Conservation (phyloP, 306 rosid genomes). For the Gynostemma pentaphyllum region DNA sequence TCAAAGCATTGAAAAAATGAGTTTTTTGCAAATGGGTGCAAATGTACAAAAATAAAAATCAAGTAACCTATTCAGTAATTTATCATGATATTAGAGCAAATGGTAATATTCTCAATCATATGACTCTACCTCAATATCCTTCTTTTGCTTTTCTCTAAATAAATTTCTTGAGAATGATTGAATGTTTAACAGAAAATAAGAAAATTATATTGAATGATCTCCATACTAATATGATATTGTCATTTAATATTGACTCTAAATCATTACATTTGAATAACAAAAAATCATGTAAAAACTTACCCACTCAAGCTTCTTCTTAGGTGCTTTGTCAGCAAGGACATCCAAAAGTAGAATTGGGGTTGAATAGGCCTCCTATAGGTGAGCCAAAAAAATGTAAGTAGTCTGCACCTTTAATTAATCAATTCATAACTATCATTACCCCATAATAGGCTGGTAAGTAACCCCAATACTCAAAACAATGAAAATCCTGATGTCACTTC, state of each 20-base stretch:
- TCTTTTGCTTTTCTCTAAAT: too few relatives aligned
- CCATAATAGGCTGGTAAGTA: too few relatives aligned
- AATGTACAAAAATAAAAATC: not conserved
- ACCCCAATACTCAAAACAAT: too few relatives aligned
- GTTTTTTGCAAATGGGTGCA: not conserved
- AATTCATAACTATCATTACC: not conserved
- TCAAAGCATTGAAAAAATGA: not conserved
- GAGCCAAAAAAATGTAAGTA: not conserved
- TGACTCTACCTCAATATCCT: too few relatives aligned
- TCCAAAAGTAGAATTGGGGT: slow-evolving; percentile 84
- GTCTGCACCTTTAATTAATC: not conserved
- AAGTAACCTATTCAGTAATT: not conserved
- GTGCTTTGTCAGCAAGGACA: slow-evolving; percentile 78
- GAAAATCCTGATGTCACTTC: too few relatives aligned
- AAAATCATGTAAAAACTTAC: slow-evolving; percentile 31
- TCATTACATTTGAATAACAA: slow-evolving; percentile 11
- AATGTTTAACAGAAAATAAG: too few relatives aligned
- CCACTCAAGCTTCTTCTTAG: slow-evolving; percentile 81
- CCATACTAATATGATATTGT: not conserved
- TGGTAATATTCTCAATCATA: too few relatives aligned
- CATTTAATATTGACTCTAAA: not conserved
- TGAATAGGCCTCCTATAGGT: slow-evolving; percentile 56
- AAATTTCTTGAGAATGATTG: too few relatives aligned
- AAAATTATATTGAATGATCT: not conserved
- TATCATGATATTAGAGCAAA: not conserved